Base-by-base conservation (phyloP, 1,139 yeast species). In the Kodamaea suecica region DNA sequence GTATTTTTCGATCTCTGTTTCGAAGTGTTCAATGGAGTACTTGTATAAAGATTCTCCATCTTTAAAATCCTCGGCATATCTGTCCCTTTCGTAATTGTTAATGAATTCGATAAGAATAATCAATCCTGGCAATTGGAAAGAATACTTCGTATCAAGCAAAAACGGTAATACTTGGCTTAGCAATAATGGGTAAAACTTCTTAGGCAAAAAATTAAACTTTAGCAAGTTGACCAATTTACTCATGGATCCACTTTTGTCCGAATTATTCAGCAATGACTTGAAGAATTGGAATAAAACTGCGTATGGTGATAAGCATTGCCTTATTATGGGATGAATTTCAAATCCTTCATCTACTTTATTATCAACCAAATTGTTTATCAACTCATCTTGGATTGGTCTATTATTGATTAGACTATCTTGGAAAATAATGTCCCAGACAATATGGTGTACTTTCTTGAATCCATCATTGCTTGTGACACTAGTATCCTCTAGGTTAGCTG, bases 261-360 rank as follows among this genome's bases (percentile, higher is more conserved):
- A 40, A 47, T 52, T 11, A 13, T 11, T 15, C 47, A 42, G 37
- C 50, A 59, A 39, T 34, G 60, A 52, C 14, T 58, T 54, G 53
- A 70, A 72, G 45, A 70, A 78, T 42, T 72, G 76, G 37, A 63
- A 66, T 31, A 84, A 59, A 1, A 83, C 81, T 1, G 86, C 90
- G 52, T 81, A 82, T 19, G 94, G 94, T 0, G 92, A 66, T 33
- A 84, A 57, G 30, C 84, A 73, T 55, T 83, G 88, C 44, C 78
- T 74, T 41, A 84, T 71, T 2, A 76, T 65, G 2, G 84, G 78
- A 23, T 81, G 73, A 4, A 73, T 51, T 5, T 59, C 59, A 29
- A 73, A 58, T 4, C 51, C 43, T 5, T 52, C 49, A 30, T 56
- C 62, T 1, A 63, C 61, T n/a, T 59, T 45, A 31, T 66, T 68